These are phyloP conservation scores for Penicillium chermesinum DNA, from an alignment of 495 filamentous ascomycete genomes.

Conservation along the genomic window DNA sequence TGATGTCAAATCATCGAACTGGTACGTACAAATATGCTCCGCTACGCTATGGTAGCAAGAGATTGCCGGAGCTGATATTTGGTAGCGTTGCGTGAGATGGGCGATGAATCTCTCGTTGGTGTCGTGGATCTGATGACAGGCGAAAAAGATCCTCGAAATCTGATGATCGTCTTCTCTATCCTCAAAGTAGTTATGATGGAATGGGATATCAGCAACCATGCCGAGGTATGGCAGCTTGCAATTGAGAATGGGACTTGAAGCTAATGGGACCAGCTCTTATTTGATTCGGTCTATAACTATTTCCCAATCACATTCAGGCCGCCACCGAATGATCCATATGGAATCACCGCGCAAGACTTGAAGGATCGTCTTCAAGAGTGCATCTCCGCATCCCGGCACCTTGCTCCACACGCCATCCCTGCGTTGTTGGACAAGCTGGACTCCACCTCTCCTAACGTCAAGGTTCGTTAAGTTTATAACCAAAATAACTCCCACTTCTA, in stretches of 20 bases:
- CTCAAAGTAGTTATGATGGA: constrained; percentile 67
- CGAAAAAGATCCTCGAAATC: constrained; percentile 72
- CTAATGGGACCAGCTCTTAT: constrained; percentile 50
- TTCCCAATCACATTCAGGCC: constrained; percentile 75
- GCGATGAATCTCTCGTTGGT: constrained; percentile 54
- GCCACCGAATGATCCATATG: constrained; percentile 69
- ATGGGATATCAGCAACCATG: constrained; percentile 61
- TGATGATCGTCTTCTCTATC: constrained; percentile 75
- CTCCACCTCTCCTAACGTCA: constrained; percentile 68
- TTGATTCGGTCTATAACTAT: constrained; percentile 73
- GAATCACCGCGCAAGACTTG: constrained; percentile 68
- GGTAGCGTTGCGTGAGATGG: constrained; percentile 49
- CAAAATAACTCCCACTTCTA: constrained; percentile 14
- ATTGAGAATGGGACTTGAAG: constrained; percentile 2
- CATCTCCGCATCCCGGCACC: constrained; percentile 60
- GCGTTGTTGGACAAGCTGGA: constrained; percentile 71
- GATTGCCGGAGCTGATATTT: constrained; percentile 11
- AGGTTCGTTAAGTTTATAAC: constrained; percentile 37
- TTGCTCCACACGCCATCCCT: constrained; percentile 66
- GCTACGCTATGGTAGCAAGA: not conserved
- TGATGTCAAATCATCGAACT: constrained; percentile 60
- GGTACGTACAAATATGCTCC: constrained; percentile 42
- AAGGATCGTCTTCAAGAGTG: constrained; percentile 66
- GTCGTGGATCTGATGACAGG: constrained; percentile 66
- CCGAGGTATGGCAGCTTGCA: constrained; percentile 46